A percentile compares a stretch with the other conserved stretches of the same genome.
Conservation (phyloP, 495 filamentous ascomycete species). For the Penicillium lagena region DNA sequence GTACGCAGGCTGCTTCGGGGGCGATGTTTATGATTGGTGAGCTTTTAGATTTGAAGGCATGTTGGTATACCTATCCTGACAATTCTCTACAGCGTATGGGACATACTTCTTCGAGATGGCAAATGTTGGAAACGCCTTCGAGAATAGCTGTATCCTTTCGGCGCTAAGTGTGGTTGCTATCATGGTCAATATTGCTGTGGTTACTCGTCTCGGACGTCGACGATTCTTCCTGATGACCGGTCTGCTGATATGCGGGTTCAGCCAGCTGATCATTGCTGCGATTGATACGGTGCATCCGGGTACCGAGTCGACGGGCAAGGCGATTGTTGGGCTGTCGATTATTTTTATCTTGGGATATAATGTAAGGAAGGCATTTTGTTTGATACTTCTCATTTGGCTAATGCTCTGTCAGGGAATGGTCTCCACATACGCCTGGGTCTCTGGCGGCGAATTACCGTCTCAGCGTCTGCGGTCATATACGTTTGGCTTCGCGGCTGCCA, state of each 20-base stretch:
- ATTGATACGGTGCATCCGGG: slow-evolving; percentile 45
- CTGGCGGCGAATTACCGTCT: slow-evolving; percentile 47
- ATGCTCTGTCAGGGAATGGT: slow-evolving; percentile 7
- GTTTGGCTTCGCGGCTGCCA: slow-evolving; percentile 42
- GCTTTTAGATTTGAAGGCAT: background rate
- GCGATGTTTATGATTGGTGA: slow-evolving; percentile 53
- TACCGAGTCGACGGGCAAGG: slow-evolving; percentile 29
- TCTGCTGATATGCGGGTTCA: slow-evolving; percentile 48
- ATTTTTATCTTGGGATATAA: slow-evolving; percentile 55
- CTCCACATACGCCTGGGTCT: slow-evolving; percentile 51
- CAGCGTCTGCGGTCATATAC: slow-evolving; percentile 47
- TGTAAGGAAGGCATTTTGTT: slow-evolving; percentile 8
- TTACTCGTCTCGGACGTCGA: slow-evolving; percentile 49
- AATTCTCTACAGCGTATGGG: slow-evolving; percentile 36
- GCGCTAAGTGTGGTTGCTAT: slow-evolving; percentile 52
- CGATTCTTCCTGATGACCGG: slow-evolving; percentile 47
- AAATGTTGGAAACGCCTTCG: slow-evolving; percentile 50
- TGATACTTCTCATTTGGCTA: too few species aligned
- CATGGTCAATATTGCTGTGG: slow-evolving; percentile 45
- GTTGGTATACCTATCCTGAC: background rate
- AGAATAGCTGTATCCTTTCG: slow-evolving; percentile 51
- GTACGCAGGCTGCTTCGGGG: slow-evolving; percentile 51
- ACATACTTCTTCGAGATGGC: slow-evolving; percentile 65
- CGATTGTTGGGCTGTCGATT: slow-evolving; percentile 47
- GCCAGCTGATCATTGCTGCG: slow-evolving; percentile 43